Evolutionary conservation across 257 asterid species (phyloP).

Genomic region (Solanum tarapatanum): DNA sequence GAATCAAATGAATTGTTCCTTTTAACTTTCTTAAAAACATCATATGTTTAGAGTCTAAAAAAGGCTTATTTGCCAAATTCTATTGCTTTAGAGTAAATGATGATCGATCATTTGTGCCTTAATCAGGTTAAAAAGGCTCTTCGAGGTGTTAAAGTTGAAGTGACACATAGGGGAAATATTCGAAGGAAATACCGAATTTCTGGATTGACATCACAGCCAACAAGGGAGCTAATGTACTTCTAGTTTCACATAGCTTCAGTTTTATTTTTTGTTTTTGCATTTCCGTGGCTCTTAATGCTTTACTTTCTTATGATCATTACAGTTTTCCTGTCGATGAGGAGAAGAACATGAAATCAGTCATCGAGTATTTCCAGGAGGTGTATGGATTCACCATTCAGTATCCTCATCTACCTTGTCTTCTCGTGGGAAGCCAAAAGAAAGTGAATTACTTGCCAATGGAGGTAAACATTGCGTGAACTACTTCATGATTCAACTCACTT

Average conservation of each 20-base stretch:
- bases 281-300: background rate
- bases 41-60: background rate
- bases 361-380: conserved; percentile 90
- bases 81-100: background rate
- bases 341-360: conserved; percentile 83
- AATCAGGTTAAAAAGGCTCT: conserved; percentile 87
- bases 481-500: background rate
- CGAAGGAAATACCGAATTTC: conserved; percentile 89
- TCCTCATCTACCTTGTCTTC: conserved; percentile 95
- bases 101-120: background rate
- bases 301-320: background rate
- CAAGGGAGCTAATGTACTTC: conserved; percentile 80
- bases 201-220: conserved; percentile 89
- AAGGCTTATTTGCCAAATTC: background rate
- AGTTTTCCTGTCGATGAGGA: conserved; percentile 95
- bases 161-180: conserved; percentile 86
- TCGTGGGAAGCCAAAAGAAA: conserved; percentile 98
- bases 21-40: background rate
- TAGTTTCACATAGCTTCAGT: conserved; percentile 1
- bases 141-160: conserved; percentile 98
- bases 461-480: conserved; percentile 19
- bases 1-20: background rate
- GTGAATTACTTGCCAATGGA: conserved; percentile 98
- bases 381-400: conserved; percentile 84
- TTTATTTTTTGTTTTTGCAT: background rate